These are phyloP conservation scores for Exophiala mesophila DNA, from an alignment of 2,329 filamentous ascomycete species.

Conservation along the genomic window DNA sequence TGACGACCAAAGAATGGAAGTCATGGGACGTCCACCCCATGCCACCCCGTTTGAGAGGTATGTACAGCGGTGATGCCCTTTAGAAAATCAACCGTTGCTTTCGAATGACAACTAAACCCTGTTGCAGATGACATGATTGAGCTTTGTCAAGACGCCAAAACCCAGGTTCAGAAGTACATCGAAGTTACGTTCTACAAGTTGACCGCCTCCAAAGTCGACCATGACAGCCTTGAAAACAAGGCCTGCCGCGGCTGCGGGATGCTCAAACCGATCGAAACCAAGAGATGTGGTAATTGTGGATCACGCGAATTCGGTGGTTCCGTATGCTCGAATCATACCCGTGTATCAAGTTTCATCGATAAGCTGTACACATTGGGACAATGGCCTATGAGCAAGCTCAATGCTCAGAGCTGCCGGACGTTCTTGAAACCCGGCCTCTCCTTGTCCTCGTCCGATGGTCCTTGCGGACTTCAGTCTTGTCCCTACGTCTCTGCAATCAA, in stretches of 20 bases:
- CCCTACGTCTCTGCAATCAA: too few species aligned
- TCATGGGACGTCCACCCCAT: conserved; percentile 9
- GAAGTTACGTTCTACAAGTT: conserved; percentile 1
- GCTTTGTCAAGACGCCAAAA: not conserved
- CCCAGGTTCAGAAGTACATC: not conserved
- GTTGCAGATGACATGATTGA: conserved; percentile 2
- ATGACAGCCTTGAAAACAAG: not conserved
- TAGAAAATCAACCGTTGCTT: not conserved
- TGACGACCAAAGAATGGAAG: conserved; percentile 2
- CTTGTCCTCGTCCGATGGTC: too few species aligned
- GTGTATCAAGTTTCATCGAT: conserved; percentile 1
- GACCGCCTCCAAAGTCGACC: not conserved
- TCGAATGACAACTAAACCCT: not conserved
- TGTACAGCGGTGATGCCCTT: not conserved
- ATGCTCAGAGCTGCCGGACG: conserved; percentile 1
- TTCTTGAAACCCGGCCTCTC: too few species aligned
- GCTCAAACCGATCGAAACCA: conserved; percentile 3
- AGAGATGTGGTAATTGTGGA: conserved; percentile 5
- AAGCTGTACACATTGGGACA: conserved; percentile 1
- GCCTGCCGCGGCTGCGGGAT: not conserved
- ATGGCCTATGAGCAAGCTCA: conserved; percentile 6
- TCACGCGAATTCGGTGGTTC: conserved; percentile 3
- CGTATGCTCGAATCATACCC: conserved; percentile 2
- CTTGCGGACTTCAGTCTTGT: too few species aligned
- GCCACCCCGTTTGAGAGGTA: conserved; percentile 4